phyloP scores from a whole-genome alignment of 306 rosid species.

The Purshia tridentata region DNA sequence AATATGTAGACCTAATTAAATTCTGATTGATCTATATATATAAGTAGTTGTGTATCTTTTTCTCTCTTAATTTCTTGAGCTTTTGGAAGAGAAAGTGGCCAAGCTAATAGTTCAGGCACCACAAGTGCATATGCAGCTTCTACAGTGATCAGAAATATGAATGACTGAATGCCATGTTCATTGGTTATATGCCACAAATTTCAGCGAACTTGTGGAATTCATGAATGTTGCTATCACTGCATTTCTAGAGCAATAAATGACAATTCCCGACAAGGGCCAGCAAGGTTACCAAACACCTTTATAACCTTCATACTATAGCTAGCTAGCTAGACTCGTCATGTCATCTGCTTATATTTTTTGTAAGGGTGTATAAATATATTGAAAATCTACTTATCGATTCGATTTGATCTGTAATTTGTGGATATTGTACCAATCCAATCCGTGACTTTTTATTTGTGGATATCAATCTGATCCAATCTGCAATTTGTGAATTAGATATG shows the following conservation, averaged over 20 bases:
- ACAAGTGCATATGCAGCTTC: conserved; percentile 12
- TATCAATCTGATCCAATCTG: too few species aligned
- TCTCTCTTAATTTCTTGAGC: conserved; percentile 6
- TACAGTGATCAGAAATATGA: neutral
- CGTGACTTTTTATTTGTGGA: too few species aligned
- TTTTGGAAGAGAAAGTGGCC: conserved; percentile 27
- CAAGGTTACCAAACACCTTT: neutral
- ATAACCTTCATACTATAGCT: neutral
- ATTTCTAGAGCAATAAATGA: conserved; percentile 29
- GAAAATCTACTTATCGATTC: too few species aligned
- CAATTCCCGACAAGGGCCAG: conserved; percentile 34
- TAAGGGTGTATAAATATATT: too few species aligned
- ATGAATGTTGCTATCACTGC: conserved; percentile 25
- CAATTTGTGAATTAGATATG: too few species aligned
- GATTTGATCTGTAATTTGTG: too few species aligned
- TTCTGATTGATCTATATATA: neutral
- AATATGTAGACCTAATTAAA: neutral
- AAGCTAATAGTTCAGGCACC: conserved; percentile 36
- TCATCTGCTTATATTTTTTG: too few species aligned
- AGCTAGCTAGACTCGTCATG: too few species aligned
- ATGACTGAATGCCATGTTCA: conserved; percentile 13
- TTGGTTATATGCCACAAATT: conserved; percentile 44
- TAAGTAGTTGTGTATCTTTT: conserved; percentile 39
- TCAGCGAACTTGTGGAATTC: conserved; percentile 30
- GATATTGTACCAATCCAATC: too few species aligned